These are phyloP conservation scores for Azolla pinnata DNA, from an alignment of 75 land plant species.

Conservation along the genomic window DNA sequence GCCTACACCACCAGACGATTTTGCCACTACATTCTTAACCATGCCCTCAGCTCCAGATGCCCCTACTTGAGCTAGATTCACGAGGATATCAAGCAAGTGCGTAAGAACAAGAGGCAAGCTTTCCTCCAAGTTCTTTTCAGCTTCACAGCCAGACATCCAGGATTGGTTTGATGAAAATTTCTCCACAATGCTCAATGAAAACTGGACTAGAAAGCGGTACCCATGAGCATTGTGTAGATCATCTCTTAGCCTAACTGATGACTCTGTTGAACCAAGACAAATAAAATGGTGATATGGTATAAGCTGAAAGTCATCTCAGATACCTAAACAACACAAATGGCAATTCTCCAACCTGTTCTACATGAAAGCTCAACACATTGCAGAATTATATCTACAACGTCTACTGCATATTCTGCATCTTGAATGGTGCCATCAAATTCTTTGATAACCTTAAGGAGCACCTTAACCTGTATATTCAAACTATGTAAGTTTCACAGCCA, in stretches of 20 bases:
- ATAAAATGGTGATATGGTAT: no score
- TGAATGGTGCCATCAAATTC: slow-evolving; percentile 66
- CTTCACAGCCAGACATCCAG: background rate
- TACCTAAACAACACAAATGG: no score
- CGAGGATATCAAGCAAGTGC: slow-evolving; percentile 81
- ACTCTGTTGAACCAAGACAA: background rate
- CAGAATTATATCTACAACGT: slow-evolving; percentile 77
- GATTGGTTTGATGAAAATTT: background rate
- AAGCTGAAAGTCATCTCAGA: no score
- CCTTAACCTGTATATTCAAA: slow-evolving; percentile 79
- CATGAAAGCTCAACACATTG: slow-evolving; percentile 78
- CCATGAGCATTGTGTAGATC: slow-evolving; percentile 98
- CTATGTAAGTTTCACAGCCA: no score
- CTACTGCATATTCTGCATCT: slow-evolving; percentile 80
- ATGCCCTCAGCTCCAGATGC: background rate
- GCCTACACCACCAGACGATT: slow-evolving; percentile 21
- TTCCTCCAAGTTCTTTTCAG: background rate
- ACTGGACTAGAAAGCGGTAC: slow-evolving; percentile 81
- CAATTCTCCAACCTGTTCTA: slow-evolving; percentile 87
- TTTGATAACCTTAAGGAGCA: slow-evolving; percentile 69
- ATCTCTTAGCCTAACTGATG: slow-evolving; percentile 48
- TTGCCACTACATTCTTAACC: slow-evolving; percentile 13
- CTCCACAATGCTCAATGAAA: slow-evolving; percentile 35
- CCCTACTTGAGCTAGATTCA: slow-evolving; percentile 75
- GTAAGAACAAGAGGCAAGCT: slow-evolving; percentile 30